Evolutionary conservation across 2,329 filamentous ascomycete genomes (phyloP), one percentile per base, ranked within the genome.

Genomic region (Chrysoporthe deuterocubensis): DNA sequence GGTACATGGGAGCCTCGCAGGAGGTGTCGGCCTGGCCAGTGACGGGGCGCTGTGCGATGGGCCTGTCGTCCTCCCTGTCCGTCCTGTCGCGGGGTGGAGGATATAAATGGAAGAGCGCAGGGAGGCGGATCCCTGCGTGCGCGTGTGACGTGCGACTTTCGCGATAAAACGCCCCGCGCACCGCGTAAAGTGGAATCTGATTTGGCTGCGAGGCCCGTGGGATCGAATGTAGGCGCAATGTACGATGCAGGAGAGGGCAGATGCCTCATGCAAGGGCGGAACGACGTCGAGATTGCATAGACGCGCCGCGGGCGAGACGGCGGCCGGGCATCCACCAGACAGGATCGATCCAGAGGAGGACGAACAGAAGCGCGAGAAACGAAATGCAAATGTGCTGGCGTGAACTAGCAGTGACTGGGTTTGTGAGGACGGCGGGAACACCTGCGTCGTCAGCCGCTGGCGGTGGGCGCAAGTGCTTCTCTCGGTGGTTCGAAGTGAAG

Each of bases 101-200:
- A 48, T 56, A 46, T 37, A 57, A 48, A 40, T 58, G 42, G 54
- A 63, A 40, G 46, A 21, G 18, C 16, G n/a, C 8, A 18, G 48
- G 34, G 50, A 37, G 37, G 42, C 16, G 42, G 59, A 65, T 50
- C 52, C 63, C 63, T 57, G 63, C 26, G 3, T 4, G 42, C 52
- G 63, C 52, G 63, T 61, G 43, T 58, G 63, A 65, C 63, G 63
- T 58, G 63, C 56, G 21, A 65, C 26, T 52, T 59, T 58, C 52
- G 63, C 52, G 63, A 57, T 18, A 37, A 59, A 50, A 65, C 26
- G 21, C 37, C 26, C 26, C 40, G 18, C 37, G 37, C 13, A 56
- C 48, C 62, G 62, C 62, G 62, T 64, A 56, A 57, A 64, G 62
- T 64, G 62, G 62, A 18, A n/a, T 64, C 48, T 62, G 44, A n/a